Percentiles rank a stretch among this genome's conserved stretches.
Conservation (phyloP, 768 basidiomycete species). For the Sporobolomyces roseus region DNA sequence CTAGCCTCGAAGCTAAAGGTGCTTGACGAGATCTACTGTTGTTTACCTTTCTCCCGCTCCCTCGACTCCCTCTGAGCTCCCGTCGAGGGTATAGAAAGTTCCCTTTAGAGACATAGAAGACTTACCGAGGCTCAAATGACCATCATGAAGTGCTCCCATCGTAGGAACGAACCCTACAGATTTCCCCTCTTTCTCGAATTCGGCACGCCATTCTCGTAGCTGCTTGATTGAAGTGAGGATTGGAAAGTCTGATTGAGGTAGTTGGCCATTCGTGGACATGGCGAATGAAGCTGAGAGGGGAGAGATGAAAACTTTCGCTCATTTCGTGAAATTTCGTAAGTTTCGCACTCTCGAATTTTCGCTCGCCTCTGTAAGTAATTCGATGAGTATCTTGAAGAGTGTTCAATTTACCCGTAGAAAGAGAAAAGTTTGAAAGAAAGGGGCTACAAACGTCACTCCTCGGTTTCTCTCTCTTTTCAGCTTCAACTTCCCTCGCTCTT, state of each 20-base stretch:
- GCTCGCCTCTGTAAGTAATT: no score
- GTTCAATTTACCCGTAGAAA: no score
- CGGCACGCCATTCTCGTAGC: slow-evolving; percentile 69
- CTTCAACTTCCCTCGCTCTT: not conserved
- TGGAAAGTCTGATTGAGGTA: slow-evolving; percentile 36
- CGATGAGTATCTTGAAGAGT: no score
- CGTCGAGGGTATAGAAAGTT: no score
- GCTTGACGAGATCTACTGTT: no score
- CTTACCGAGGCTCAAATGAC: slow-evolving; percentile 85
- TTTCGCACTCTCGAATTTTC: no score
- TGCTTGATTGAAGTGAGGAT: slow-evolving; percentile 59
- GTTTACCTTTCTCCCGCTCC: no score
- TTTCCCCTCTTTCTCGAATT: slow-evolving; percentile 58
- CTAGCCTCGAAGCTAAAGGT: no score
- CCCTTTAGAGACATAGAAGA: not conserved
- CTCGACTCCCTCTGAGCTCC: not conserved
- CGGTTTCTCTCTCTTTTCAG: not conserved
- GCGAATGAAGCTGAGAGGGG: not conserved
- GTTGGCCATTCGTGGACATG: not conserved
- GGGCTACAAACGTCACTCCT: no score
- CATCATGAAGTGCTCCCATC: slow-evolving; percentile 94
- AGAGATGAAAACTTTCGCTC: not conserved
- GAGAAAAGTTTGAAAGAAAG: no score
- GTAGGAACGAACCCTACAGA: slow-evolving; percentile 93
- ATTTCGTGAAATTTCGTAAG: no score